Base-by-base conservation (phyloP, 768 basidiomycete genomes). In the Auricularia auricula-judae region DNA sequence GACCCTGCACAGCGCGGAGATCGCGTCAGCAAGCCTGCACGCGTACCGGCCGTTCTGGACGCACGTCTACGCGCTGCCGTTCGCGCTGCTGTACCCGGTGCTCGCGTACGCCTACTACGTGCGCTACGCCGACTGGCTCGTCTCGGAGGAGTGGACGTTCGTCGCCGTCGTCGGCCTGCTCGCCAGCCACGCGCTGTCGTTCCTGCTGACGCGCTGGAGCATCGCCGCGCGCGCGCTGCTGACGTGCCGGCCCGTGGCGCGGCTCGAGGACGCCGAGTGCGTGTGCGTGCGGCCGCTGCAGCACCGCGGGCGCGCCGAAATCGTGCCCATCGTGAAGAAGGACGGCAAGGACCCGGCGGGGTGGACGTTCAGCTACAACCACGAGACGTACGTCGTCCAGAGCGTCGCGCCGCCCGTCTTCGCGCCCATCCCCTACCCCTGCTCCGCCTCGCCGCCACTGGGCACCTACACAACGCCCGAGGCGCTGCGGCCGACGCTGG, bases 81-180 rank as follows among this genome's bases (percentile, higher is more conserved):
- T 91, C 70, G 79, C 93, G n/a, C 83, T 81, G 1, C 77, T 93
- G 61, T 93, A 93, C 67, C 91, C 91, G 0, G 73, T 93, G 36
- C 82, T 91, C 36, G 90, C 89, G 33, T 97, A 96, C 74, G 88
- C 94, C 23, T 98, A 98, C 79, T 91, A 88, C 70, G 74, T 93
- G 75, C 87, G 83, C 74, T 97, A 98, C 74, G 91, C 96, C 70
- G 78, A 86, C 66, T 97, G 91, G 89, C 78, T 98, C 63, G 82
- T 87, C 71, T 91, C 90, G 65, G 93, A 96, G 76, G 96, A 98
- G 74, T 98, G 95, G 95, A 96, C 97, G 0, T 99, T 98, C 73
- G 83, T 98, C 23, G 91, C 89, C 43, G 93, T 89, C 68, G 88
- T 95, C 14, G 76, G 85, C 3, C 82, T 99, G 7, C 90, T 90